Conservation (phyloP, 2,329 filamentous ascomycete genomes). For the Colletotrichum filicis region DNA sequence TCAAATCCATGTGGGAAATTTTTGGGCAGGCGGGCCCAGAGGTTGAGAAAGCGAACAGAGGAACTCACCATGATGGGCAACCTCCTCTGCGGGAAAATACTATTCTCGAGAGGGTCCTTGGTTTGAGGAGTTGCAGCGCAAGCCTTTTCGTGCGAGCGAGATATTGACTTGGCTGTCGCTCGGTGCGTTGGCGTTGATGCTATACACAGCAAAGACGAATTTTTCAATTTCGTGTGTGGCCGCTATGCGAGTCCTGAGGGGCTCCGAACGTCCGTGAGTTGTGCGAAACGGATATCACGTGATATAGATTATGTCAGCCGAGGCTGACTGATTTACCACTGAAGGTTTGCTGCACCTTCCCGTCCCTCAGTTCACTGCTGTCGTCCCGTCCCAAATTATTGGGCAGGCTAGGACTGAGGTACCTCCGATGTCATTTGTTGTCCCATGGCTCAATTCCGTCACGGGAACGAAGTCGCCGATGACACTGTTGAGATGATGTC, state of each 20-base stretch:
- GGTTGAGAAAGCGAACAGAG: not conserved
- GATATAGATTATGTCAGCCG: slow-evolving; percentile 44
- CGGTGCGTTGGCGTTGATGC: slow-evolving; percentile 44
- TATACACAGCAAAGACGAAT: slow-evolving; percentile 45
- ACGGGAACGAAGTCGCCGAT: slow-evolving; percentile 2
- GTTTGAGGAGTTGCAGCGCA: slow-evolving; percentile 50
- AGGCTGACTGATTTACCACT: not conserved
- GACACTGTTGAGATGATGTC: not conserved
- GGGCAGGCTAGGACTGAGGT: not conserved
- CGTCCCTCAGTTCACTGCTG: not conserved
- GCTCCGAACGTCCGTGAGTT: slow-evolving; percentile 41
- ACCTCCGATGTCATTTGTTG: not conserved
- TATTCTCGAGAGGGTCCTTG: slow-evolving; percentile 44
- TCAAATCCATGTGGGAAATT: slow-evolving; percentile 10
- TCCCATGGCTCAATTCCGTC: not conserved
- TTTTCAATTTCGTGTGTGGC: slow-evolving; percentile 60
- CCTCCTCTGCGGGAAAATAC: slow-evolving; percentile 55
- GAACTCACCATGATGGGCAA: slow-evolving; percentile 52
- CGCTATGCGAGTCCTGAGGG: slow-evolving; percentile 55
- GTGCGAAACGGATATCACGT: slow-evolving; percentile 44
- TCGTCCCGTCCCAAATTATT: not conserved
- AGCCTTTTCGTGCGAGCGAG: slow-evolving; percentile 47
- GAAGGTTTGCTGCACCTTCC: not conserved
- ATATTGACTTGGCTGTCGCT: slow-evolving; percentile 52
- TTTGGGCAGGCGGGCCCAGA: slow-evolving; percentile 5